Conservation (phyloP, 306 rosid genomes). For the Morella rubra region DNA sequence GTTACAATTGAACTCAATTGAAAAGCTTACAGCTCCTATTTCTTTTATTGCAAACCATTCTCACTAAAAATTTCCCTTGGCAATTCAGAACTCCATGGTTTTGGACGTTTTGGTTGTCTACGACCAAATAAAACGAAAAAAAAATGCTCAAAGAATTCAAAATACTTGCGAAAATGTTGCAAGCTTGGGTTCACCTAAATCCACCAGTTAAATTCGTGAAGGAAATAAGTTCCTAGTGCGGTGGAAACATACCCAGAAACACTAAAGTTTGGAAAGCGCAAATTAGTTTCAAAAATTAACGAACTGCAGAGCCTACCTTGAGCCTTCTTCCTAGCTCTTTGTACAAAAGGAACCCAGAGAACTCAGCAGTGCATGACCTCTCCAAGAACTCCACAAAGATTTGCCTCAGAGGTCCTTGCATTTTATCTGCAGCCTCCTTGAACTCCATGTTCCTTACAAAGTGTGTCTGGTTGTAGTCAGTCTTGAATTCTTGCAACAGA, state of each 20-base stretch:
- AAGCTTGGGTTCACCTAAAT: neutral
- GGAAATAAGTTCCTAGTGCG: neutral
- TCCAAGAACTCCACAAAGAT: constrained; percentile 97
- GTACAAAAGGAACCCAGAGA: constrained; percentile 97
- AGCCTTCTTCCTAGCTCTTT: constrained; percentile 98
- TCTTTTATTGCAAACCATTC: neutral
- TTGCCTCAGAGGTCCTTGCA: constrained; percentile 80
- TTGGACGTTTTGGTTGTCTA: neutral
- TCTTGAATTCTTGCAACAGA: constrained; percentile 93
- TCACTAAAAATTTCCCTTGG: neutral
- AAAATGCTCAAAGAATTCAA: neutral
- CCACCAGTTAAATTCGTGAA: neutral
- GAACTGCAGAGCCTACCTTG: constrained; percentile 46
- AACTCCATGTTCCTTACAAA: constrained; percentile 97
- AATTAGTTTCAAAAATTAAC: neutral
- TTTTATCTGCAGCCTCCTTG: constrained; percentile 93
- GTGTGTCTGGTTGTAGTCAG: constrained; percentile 97
- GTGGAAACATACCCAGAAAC: neutral
- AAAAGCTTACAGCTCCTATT: neutral
- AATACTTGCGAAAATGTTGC: neutral
- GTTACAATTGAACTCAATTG: neutral
- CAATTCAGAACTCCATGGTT: neutral
- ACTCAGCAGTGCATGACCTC: constrained; percentile 98
- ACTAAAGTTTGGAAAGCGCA: neutral
- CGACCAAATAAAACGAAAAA: neutral